phyloP scores from a whole-genome alignment of 2,329 filamentous ascomycete species.

The Pestalotiopsis fici region DNA sequence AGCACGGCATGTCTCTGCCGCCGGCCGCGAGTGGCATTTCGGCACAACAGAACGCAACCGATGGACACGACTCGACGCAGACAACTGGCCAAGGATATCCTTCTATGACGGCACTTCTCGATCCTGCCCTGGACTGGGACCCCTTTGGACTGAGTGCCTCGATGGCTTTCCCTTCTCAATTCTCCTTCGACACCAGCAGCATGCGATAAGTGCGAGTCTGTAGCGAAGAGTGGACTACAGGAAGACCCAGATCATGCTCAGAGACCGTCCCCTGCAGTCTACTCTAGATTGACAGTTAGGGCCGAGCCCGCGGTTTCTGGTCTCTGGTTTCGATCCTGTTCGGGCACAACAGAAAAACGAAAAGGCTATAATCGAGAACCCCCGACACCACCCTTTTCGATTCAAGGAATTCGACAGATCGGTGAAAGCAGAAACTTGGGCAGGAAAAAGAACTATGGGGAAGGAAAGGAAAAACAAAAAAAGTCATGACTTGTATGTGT shows the following conservation, averaged over 20 bases:
- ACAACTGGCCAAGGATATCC: constrained; percentile 52
- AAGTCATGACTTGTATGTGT: neutral
- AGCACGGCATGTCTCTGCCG: constrained; percentile 34
- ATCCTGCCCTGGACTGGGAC: constrained; percentile 88
- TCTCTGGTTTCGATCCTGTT: neutral
- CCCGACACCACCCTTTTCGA: neutral
- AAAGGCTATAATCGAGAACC: neutral
- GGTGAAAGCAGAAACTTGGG: neutral
- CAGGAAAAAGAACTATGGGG: neutral
- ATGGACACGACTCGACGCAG: constrained; percentile 29
- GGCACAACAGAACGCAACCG: constrained; percentile 35
- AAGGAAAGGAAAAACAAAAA: neutral
- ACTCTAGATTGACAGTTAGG: neutral
- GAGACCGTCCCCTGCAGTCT: neutral
- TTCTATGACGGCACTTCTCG: constrained; percentile 63
- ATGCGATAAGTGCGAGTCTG: constrained; percentile 35
- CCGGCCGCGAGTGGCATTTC: constrained; percentile 38
- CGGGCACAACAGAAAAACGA: neutral
- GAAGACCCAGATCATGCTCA: neutral
- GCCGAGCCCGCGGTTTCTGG: neutral
- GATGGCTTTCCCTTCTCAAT: constrained; percentile 91
- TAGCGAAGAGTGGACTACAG: neutral
- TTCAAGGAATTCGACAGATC: neutral
- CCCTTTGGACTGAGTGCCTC: constrained; percentile 91
- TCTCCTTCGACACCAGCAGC: constrained; percentile 69